Percentiles rank a stretch among this genome's conserved stretches.
Conservation (phyloP, 1,284 basidiomycete species). For the Chiua sp. region DNA sequence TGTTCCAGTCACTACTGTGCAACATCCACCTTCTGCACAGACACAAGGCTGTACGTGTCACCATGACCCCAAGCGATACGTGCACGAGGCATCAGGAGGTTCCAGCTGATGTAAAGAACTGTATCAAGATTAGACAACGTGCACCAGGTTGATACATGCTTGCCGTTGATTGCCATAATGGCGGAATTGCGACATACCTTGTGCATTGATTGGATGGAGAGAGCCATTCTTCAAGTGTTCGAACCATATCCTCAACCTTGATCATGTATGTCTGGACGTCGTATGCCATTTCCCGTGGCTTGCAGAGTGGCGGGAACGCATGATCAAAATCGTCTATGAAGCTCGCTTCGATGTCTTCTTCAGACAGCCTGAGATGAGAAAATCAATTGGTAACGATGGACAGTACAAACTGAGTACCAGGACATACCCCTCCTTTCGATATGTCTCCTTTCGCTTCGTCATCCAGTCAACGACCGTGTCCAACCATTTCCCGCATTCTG, state of each 20-base stretch:
- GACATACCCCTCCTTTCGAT: conserved; percentile 26
- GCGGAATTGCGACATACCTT: not conserved
- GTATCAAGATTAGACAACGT: too few species aligned
- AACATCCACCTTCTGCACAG: too few species aligned
- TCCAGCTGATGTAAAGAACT: too few species aligned
- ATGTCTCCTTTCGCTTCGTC: conserved; percentile 20
- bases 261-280: conserved; percentile 29
- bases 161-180: not conserved
- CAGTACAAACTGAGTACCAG: not conserved
- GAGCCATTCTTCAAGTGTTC: conserved; percentile 32
- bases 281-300: conserved; percentile 9
- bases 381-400: not conserved
- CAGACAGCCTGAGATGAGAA: conserved; percentile 12
- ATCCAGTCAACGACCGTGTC: conserved; percentile 35
- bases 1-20: too few species aligned
- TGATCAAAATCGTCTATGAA: conserved; percentile 27
- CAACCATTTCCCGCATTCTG: conserved; percentile 29
- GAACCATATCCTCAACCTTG: conserved; percentile 32
- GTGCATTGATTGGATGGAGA: not conserved
- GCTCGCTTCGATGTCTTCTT: conserved; percentile 8
- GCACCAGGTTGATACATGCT: too few species aligned
- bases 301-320: conserved; percentile 24
- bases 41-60: too few species aligned
- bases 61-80: too few species aligned
- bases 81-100: not conserved